A percentile compares a stretch with the other conserved stretches of the same genome.
phyloP scores from a whole-genome alignment of 768 basidiomycete species.

The Rhizopogon rudus region DNA sequence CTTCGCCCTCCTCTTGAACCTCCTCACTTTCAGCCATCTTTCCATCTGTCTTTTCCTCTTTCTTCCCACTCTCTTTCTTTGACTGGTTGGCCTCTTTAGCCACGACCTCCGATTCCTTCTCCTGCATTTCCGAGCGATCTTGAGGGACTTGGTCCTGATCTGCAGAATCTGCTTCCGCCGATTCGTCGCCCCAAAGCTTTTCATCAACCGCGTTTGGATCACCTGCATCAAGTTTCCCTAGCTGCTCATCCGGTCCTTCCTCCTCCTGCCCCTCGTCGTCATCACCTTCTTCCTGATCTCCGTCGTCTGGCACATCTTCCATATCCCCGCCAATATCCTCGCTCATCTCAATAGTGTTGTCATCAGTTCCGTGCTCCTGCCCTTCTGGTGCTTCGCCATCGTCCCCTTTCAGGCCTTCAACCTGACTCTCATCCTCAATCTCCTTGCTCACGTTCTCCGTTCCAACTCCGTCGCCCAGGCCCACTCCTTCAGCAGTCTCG shows the following conservation, averaged over 20 bases:
- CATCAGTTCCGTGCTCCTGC: slow-evolving; percentile 43
- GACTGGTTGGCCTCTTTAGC: slow-evolving; percentile 66
- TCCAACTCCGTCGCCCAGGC: slow-evolving; percentile 86
- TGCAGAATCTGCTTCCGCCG: slow-evolving; percentile 46
- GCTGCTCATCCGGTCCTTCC: slow-evolving; percentile 73
- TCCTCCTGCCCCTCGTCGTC: slow-evolving; percentile 51
- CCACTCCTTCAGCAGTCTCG: slow-evolving; percentile 60
- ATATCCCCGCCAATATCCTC: slow-evolving; percentile 85
- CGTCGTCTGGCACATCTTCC: slow-evolving; percentile 76
- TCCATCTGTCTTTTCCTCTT: slow-evolving; percentile 23
- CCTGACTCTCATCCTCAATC: slow-evolving; percentile 94
- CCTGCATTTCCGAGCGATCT: slow-evolving; percentile 49
- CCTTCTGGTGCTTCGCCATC: slow-evolving; percentile 32
- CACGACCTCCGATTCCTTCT: slow-evolving; percentile 58
- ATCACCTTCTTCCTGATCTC: slow-evolving; percentile 39
- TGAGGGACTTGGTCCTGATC: slow-evolving; percentile 54
- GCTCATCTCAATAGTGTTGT: slow-evolving; percentile 86
- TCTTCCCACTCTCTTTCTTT: slow-evolving; percentile 26
- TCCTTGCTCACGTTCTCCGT: slow-evolving; percentile 87
- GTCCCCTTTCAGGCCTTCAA: slow-evolving; percentile 85
- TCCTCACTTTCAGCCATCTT: slow-evolving; percentile 22
- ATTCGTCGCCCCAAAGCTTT: slow-evolving; percentile 94
- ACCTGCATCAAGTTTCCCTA: slow-evolving; percentile 75
- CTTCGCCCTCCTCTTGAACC: slow-evolving; percentile 23
- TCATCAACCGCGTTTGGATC: slow-evolving; percentile 90